These are phyloP conservation scores for Quercus variabilis DNA, from an alignment of 306 rosid genomes.

Conservation along the genomic window DNA sequence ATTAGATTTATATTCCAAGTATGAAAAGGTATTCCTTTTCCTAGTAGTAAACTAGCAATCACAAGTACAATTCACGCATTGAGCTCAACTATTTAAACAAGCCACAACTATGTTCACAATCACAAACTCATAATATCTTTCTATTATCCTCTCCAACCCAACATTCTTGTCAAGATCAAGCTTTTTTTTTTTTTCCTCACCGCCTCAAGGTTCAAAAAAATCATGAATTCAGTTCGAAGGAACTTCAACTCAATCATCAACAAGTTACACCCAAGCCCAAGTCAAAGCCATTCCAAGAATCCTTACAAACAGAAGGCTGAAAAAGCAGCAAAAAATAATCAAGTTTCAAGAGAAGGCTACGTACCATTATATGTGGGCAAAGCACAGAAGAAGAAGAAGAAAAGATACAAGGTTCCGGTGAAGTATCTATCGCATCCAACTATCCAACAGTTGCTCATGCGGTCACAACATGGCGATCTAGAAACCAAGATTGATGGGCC, in stretches of 20 bases:
- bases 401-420: background rate
- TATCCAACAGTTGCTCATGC: background rate
- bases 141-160: too few relatives aligned
- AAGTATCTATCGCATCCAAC: background rate
- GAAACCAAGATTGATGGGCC: background rate
- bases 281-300: background rate
- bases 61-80: too few relatives aligned
- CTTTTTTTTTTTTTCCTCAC: background rate
- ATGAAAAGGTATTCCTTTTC: too few relatives aligned
- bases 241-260: background rate
- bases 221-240: background rate
- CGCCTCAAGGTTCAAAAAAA: background rate
- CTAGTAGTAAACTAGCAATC: too few relatives aligned
- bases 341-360: background rate
- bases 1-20: too few relatives aligned
- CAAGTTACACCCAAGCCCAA: background rate
- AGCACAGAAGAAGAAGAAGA: background rate
- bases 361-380: background rate
- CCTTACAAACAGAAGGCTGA: background rate
- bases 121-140: too few relatives aligned
- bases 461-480: background rate
- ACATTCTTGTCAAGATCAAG: too few relatives aligned
- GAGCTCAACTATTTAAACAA: background rate
- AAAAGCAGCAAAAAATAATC: background rate
- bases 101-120: too few relatives aligned